phyloP scores from a whole-genome alignment of 352 stramenopile species.

The Phytophthora idaei region DNA sequence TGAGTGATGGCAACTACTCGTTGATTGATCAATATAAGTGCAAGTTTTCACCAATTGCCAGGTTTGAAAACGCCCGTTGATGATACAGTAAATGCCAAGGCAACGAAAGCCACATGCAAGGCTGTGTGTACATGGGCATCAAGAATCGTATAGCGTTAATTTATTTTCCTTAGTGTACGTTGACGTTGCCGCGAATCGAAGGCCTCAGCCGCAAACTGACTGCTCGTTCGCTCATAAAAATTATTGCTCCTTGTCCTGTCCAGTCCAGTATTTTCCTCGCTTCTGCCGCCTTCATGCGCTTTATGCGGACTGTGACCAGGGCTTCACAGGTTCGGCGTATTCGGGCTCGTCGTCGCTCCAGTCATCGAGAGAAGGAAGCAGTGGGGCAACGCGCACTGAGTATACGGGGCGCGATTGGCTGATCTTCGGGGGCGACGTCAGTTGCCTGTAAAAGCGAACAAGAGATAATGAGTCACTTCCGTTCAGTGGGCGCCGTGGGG shows the following conservation, averaged over 20 bases:
- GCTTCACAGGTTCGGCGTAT: conserved; percentile 12
- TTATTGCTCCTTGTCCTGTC: conserved; percentile 3
- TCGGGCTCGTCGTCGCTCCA: conserved; percentile 20
- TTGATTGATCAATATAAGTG: conserved; percentile 2
- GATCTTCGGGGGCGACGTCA: conserved; percentile 32
- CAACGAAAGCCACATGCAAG: too few relatives aligned
- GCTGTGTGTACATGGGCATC: too few relatives aligned
- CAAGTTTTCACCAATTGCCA: conserved; percentile 8
- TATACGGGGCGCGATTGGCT: conserved; percentile 23
- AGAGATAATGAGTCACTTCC: conserved; percentile 19
- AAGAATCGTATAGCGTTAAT: conserved; percentile 5
- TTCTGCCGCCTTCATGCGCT: neutral
- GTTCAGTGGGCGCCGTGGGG: neutral
- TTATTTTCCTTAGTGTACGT: conserved; percentile 26
- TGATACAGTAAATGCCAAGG: neutral
- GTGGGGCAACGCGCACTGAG: conserved; percentile 24
- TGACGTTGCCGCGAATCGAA: neutral
- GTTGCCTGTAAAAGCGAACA: conserved; percentile 11
- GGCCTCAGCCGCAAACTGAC: neutral
- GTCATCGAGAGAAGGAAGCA: conserved; percentile 32
- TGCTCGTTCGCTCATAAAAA: conserved; percentile 33
- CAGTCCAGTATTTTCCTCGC: too few relatives aligned
- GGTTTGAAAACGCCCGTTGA: conserved; percentile 12
- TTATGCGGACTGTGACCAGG: conserved; percentile 33
- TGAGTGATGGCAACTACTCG: conserved; percentile 5